Evolutionary conservation across 108 stramenopile genomes (phyloP).

Genomic region (Parmales sp.): DNA sequence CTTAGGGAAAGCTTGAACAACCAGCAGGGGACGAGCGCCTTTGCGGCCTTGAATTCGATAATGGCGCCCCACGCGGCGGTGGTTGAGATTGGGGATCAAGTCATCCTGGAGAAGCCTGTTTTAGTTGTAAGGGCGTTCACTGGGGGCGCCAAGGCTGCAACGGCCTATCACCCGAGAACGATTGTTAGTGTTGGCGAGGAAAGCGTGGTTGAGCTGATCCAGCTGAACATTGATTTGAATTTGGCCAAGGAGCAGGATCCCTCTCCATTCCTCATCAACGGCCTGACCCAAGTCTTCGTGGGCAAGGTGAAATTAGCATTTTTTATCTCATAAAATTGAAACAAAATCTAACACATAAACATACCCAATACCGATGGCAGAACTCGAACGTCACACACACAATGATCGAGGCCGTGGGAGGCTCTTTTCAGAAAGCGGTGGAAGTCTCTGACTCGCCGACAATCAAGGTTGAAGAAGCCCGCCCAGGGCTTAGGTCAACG

Average conservation of each 20-base stretch:
- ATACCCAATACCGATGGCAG: slow-evolving; percentile 65
- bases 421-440: not conserved
- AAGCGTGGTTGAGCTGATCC: slow-evolving; percentile 49
- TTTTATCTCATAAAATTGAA: no score
- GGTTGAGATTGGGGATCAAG: not conserved
- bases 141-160: not conserved
- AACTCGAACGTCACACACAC: slow-evolving; percentile 44
- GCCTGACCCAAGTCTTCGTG: slow-evolving; percentile 68
- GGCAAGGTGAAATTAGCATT: no score
- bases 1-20: no score
- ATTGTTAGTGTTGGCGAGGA: slow-evolving; percentile 54
- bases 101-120: not conserved
- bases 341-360: slow-evolving; percentile 69
- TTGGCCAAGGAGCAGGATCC: not conserved
- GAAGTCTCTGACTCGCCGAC: not conserved
- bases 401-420: slow-evolving; percentile 30
- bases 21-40: slow-evolving; percentile 79
- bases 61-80: not conserved
- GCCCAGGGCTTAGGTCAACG: slow-evolving; percentile 60
- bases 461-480: slow-evolving; percentile 38
- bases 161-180: slow-evolving; percentile 57
- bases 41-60: slow-evolving; percentile 73
- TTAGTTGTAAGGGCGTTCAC: slow-evolving; percentile 38
- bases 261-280: slow-evolving; percentile 58
- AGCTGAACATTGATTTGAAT: slow-evolving; percentile 59